Base-by-base conservation (phyloP, 345 rosid species). In the Cochlearia excelsa region DNA sequence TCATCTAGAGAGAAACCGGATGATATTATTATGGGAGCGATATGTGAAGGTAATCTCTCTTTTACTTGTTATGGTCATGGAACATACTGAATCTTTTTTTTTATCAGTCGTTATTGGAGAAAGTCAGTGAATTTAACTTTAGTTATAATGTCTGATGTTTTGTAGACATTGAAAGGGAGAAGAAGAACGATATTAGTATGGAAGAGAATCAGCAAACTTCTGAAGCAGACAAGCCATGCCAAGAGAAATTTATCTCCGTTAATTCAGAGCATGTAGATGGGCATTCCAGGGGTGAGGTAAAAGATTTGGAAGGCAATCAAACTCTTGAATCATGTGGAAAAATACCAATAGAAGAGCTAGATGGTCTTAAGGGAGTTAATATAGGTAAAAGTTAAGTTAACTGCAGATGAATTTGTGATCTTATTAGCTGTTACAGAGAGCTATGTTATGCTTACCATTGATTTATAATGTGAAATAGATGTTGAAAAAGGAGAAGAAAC, bases 1-100 rank as follows among this genome's bases (percentile, higher is more conserved):
- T 61, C 74, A 66, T 34, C 42, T 6, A 67, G 47, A 60, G 76
- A 77, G 43, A 65, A 71, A 42, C 51, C 10, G 9, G 45, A 27
- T 35, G 80, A 54, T 55, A 35, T 57, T 55, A 9, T 68, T 45
- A 47, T 43, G 3, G 80, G 65, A 64, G 60, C 30, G 23, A 33
- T 57, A 54, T 63, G 43, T 47, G 71, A 59, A 35, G 60, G 71
- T 68, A 30, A 37, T 8, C 29, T 29, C 31, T 33, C 23, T 61
- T 62, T 49, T 50, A 28, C 23, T 16, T 16, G 23, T 16, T 39
- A 34, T 45, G 41, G 42, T 49, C 29, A 40, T 16, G 23, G 23
- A 16, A 16, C 23, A 34, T 60, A 37, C 51, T 46, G 23, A 5
- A 16, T 16, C 23, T 16, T 58, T 28, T 4, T 7, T 51, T 51